Evolutionary conservation across 805 yeast genomes (phyloP).

Genomic region (Kodamaea restingae): DNA sequence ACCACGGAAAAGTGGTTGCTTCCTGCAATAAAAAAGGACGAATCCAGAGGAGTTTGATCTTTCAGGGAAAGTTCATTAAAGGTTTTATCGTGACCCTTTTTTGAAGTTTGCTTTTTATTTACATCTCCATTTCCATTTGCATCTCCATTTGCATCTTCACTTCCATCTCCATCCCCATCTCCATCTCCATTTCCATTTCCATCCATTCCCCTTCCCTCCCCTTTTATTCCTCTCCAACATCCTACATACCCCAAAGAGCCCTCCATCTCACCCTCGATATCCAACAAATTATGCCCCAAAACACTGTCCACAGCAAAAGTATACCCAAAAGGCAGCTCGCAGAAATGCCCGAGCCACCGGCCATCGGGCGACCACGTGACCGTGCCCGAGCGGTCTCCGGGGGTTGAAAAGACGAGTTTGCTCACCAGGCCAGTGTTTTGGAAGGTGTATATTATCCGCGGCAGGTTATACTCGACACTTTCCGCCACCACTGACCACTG

Average conservation of each 20-base stretch:
- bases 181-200: not conserved
- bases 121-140: too few relatives aligned
- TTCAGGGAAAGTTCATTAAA: too few relatives aligned
- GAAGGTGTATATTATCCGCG: constrained; percentile 24
- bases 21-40: constrained; percentile 6
- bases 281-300: constrained; percentile 16
- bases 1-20: not conserved
- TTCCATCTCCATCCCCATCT: not conserved
- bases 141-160: not conserved
- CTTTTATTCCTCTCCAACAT: constrained; percentile 5
- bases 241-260: constrained; percentile 7
- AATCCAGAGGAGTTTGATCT: too few relatives aligned
- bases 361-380: constrained; percentile 34
- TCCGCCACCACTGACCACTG: constrained; percentile 33
- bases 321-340: constrained; percentile 25
- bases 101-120: not conserved
- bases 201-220: not conserved
- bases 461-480: constrained; percentile 18
- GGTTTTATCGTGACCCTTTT: not conserved
- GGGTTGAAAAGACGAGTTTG: constrained; percentile 12
- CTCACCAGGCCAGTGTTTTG: constrained; percentile 32
- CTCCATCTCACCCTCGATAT: not conserved
- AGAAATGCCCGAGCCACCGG: constrained; percentile 30
- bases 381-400: constrained; percentile 1
- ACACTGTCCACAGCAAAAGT: constrained; percentile 24